Percentiles rank a stretch among this genome's conserved stretches.
phyloP scores from a whole-genome alignment of 495 filamentous ascomycete genomes.

The Aspergillus bertholletiae region DNA sequence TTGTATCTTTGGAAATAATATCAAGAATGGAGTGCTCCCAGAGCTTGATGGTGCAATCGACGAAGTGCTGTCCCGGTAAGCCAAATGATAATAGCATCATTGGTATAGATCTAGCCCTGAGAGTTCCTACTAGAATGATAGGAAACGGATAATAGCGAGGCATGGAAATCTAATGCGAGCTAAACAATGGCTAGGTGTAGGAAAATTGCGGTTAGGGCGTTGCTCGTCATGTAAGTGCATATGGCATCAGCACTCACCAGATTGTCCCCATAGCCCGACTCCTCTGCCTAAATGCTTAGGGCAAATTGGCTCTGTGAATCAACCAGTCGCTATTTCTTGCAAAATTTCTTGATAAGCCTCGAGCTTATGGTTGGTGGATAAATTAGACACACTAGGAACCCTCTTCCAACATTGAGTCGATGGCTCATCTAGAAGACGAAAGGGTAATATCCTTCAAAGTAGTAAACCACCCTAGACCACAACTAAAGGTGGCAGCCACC shows the following conservation, averaged over 20 bases:
- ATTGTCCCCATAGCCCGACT: not conserved
- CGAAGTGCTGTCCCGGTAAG: not conserved
- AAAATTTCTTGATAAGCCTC: not conserved
- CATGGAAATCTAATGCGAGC: not conserved
- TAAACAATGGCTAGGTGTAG: not conserved
- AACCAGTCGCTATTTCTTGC: not conserved
- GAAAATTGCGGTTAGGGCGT: not conserved
- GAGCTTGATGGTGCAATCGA: not conserved
- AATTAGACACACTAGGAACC: not conserved
- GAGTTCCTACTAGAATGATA: not conserved
- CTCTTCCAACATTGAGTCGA: not conserved
- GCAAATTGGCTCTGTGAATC: not conserved
- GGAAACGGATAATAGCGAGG: not conserved
- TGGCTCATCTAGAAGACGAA: not conserved
- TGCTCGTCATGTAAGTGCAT: slow-evolving; percentile 12
- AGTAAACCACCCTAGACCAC: not conserved
- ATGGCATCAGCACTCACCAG: slow-evolving; percentile 11
- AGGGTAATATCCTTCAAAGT: not conserved
- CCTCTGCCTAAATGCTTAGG: not conserved
- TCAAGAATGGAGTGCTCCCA: not conserved
- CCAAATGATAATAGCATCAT: not conserved
- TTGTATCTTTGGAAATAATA: not conserved
- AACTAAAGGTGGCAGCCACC: not conserved
- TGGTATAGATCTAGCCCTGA: not conserved
- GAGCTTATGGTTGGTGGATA: not conserved